Evolutionary conservation across 257 asterid genomes (phyloP).

Genomic region (Cinchona pubescens): DNA sequence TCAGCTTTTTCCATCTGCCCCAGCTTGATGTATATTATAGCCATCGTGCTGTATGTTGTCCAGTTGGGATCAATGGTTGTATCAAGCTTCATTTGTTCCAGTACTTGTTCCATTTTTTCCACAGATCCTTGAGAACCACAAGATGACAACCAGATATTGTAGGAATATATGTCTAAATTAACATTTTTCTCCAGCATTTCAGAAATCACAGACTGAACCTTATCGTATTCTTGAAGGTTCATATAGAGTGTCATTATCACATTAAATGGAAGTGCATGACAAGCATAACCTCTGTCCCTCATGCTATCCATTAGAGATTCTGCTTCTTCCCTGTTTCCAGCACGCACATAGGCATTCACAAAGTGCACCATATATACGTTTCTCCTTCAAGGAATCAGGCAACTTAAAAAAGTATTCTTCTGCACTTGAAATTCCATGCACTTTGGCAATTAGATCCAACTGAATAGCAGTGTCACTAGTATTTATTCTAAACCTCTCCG

Average conservation of each 20-base stretch:
- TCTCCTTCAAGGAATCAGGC: conserved; percentile 73
- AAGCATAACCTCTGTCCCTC: conserved; percentile 54
- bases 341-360: conserved; percentile 69
- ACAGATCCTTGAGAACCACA: conserved; percentile 55
- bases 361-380: conserved; percentile 75
- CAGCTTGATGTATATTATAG: conserved; percentile 56
- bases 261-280: conserved; percentile 64
- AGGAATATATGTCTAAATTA: conserved; percentile 57
- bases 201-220: conserved; percentile 47
- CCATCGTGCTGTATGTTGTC: conserved; percentile 90
- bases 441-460: conserved; percentile 80
- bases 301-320: conserved; percentile 65
- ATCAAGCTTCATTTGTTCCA: conserved; percentile 60
- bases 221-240: conserved; percentile 56
- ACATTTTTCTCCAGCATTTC: conserved; percentile 68
- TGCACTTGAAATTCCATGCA: conserved; percentile 70
- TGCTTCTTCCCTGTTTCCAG: conserved; percentile 65
- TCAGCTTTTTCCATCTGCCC: conserved; percentile 59
- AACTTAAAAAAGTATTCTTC: conserved; percentile 64
- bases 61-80: conserved; percentile 59
- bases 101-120: conserved; percentile 69
- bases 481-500: conserved; percentile 58
- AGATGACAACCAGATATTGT: conserved; percentile 79
- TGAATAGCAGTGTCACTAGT: conserved; percentile 88
- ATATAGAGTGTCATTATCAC: conserved; percentile 89